Percentiles rank a stretch among this genome's conserved stretches.
Conservation (phyloP, 352 stramenopile species). For the Phytophthora rubi region DNA sequence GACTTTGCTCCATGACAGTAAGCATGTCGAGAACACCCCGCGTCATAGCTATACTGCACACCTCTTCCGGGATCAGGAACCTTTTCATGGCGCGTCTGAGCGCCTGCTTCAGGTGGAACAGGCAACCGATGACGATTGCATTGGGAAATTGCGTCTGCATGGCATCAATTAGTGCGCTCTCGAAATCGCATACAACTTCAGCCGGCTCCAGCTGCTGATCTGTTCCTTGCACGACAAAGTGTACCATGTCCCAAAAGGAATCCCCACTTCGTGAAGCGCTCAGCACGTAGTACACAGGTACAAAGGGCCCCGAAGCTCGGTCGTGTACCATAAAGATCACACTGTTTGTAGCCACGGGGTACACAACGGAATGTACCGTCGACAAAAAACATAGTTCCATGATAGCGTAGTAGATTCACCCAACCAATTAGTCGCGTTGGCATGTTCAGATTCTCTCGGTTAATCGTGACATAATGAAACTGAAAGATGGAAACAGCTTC, state of each 20-base stretch:
- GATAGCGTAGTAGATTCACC: too few relatives aligned
- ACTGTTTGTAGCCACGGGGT: neutral
- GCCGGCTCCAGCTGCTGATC: slow-evolving; percentile 1
- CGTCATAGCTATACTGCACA: neutral
- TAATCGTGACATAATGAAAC: slow-evolving; percentile 18
- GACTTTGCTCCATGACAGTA: slow-evolving; percentile 2
- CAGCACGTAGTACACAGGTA: slow-evolving; percentile 29
- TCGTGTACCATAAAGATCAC: neutral
- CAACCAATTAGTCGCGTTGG: slow-evolving; percentile 8
- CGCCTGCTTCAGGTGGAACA: neutral
- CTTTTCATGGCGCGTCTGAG: slow-evolving; percentile 3
- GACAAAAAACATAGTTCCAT: neutral
- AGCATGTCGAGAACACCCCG: slow-evolving; percentile 13
- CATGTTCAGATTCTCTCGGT: slow-evolving; percentile 3
- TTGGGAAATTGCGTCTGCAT: slow-evolving; percentile 9
- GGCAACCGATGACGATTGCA: slow-evolving; percentile 1
- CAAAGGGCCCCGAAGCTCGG: slow-evolving; percentile 8
- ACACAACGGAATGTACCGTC: neutral
- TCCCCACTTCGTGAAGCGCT: slow-evolving; percentile 12
- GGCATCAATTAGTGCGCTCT: neutral
- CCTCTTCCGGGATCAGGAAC: slow-evolving; percentile 1
- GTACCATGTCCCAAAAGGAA: slow-evolving; percentile 30
- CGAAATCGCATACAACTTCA: neutral
- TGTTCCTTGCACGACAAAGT: slow-evolving; percentile 11
- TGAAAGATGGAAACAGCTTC: slow-evolving; percentile 14